Evolutionary conservation across 78 protist genomes (phyloP), one percentile per base, ranked within the genome.

Genomic region (Dictyostelium firmibasis): DNA sequence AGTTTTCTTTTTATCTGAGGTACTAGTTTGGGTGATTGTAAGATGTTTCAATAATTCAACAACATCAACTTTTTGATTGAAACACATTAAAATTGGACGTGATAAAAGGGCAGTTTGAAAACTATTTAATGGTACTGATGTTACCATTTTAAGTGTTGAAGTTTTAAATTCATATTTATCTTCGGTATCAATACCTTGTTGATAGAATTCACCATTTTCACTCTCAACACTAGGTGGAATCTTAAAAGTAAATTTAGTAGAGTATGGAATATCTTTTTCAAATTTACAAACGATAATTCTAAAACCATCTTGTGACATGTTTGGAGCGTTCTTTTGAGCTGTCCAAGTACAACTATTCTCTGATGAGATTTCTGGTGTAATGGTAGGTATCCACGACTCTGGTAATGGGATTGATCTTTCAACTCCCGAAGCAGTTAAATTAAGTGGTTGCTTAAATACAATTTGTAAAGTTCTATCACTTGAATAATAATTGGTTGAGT

Each of bases 11-110:
- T 29, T 69, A 10, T 47, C 81, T 11, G 11, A 2, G n/a, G n/a
- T 70, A n/a, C 3, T 4, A 20, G 70, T 47, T 29, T 23, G 64
- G 6, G 0, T 8, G 23, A 64, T 82, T 25, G 36, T 3, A 3
- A 47, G 27, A 25, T 64, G 41, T n/a, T 81, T 89, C n/a, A 81
- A n/a, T 41, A 89, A 35, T 18, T 77, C 47, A 29, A 41, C 82
- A 18, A 14, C 44, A 35, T 89, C 57, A 11, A 89, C 72, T n/a
- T 47, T 64, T 69, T 89, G 94, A 41, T 89, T 89, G 75, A 89
- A 89, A 31, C 29, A 20, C 0, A 89, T 25, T 31, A 81, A 14
- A 23, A 89, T 47, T 25, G 94, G 94, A 27, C 84, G 47, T 14
- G 41, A 31, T 7, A 89, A 23, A 9, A 31, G 13, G 5, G 78